Base-by-base conservation (phyloP, 805 yeast genomes). In the Saccharomycopsis sp. region DNA sequence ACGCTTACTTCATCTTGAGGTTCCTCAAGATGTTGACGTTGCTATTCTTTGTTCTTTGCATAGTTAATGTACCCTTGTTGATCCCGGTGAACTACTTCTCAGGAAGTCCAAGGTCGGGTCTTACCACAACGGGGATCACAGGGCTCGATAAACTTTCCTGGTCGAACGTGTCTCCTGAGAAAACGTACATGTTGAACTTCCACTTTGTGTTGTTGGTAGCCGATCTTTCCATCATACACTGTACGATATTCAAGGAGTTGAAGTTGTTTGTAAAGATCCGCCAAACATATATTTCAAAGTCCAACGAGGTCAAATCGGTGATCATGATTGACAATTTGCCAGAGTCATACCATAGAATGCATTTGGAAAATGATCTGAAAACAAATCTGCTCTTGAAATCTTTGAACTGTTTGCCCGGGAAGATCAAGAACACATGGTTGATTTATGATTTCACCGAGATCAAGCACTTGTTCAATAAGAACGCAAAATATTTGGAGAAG, bases 111-210 rank as follows among this genome's bases (percentile, higher is more conserved):
- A n/a, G n/a, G n/a, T n/a, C n/a, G n/a, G n/a, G n/a, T n/a, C n/a
- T n/a, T n/a, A n/a, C n/a, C n/a, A 30, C 37, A 8, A 57, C 64
- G 4, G 61, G 63, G 3, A 51, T 12, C 56, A 57, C 2, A 3
- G 85, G 87, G 0, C 59, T 87, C 36, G 95, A 86, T 51, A 63
- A 60, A 36, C 62, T 84, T 5, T 81, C 94, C 15, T 71, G 83
- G 56, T 75, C 92, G 3, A 80, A 82, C 52, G 68, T 85, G 3
- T 69, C 85, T 0, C 64, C 69, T 4, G 50, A 64, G 2, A 71
- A 73, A 34, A 68, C 75, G 0, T 53, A 57, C 3, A 56, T 73
- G 17, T 64, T 80, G 45, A 63, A 75, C 44, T 72, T 75, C 17
- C 95, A 86, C 57, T 70, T 86, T 39, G 54, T 75, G 0, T 61